These are phyloP conservation scores for Xerocomellus dryophilus DNA, from an alignment of 768 basidiomycete species.

Conservation along the genomic window DNA sequence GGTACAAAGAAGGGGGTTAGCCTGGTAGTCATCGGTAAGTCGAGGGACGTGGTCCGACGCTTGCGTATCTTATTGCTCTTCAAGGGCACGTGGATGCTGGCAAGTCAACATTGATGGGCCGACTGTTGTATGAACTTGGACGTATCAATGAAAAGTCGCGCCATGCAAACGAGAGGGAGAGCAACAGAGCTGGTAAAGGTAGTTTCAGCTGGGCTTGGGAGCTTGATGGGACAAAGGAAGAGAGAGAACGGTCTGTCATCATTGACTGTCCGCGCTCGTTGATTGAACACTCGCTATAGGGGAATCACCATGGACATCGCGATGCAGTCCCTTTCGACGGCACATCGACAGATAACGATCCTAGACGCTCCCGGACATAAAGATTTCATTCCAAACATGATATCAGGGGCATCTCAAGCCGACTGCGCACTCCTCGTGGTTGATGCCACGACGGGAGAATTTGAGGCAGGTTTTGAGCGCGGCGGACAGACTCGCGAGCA, in stretches of 20 bases:
- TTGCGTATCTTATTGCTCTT: slow-evolving; percentile 9
- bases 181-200: slow-evolving; percentile 84
- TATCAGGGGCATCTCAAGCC: slow-evolving; percentile 95
- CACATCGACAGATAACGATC: slow-evolving; percentile 80
- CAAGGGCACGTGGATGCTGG: slow-evolving; percentile 98
- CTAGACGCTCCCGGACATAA: slow-evolving; percentile 96
- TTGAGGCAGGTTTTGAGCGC: slow-evolving; percentile 91
- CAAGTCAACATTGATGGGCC: slow-evolving; percentile 96
- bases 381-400: slow-evolving; percentile 99
- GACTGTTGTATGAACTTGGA: slow-evolving; percentile 89
- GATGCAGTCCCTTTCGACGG: slow-evolving; percentile 70
- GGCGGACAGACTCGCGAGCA: slow-evolving; percentile 97
- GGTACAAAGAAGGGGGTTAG: slow-evolving; percentile 70
- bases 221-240: slow-evolving; percentile 88
- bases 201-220: slow-evolving; percentile 99
- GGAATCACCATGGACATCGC: slow-evolving; percentile 99
- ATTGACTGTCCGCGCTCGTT: neutral
- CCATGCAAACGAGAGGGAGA: slow-evolving; percentile 83
- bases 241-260: slow-evolving; percentile 75
- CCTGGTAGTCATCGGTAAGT: slow-evolving; percentile 86
- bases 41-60: neutral
- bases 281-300: slow-evolving; percentile 40
- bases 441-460: slow-evolving; percentile 86
- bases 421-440: slow-evolving; percentile 93
- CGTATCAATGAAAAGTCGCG: slow-evolving; percentile 82